These are phyloP conservation scores for Saussurea involucrata DNA, from an alignment of 129 eudicot species.

Conservation along the genomic window DNA sequence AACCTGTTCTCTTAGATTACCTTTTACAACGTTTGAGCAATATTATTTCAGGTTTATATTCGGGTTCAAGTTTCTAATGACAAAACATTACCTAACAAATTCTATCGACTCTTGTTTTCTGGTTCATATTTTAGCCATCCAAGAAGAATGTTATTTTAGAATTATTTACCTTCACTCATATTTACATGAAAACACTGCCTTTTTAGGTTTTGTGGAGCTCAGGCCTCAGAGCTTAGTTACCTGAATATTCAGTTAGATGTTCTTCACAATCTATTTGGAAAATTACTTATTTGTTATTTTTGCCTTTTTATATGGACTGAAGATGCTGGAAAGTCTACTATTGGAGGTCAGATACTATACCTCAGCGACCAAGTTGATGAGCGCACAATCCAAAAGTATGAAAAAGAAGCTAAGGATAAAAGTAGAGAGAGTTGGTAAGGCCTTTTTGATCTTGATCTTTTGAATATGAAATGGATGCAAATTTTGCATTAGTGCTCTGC, in stretches of 20 bases:
- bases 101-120: not conserved
- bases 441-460: not conserved
- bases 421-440: constrained; percentile 91
- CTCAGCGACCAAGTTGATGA: constrained; percentile 98
- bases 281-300: not conserved
- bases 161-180: not conserved
- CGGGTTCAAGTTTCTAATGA: not conserved
- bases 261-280: not conserved
- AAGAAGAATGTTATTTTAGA: not conserved
- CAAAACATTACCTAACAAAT: not conserved
- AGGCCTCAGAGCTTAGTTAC: not conserved
- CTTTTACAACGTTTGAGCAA: not conserved
- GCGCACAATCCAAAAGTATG: constrained; percentile 82
- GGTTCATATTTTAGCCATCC: not conserved
- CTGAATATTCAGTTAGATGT: not conserved
- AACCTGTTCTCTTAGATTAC: not conserved
- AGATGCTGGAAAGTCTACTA: constrained; percentile 98
- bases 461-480: not conserved
- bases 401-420: constrained; percentile 90
- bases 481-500: not conserved
- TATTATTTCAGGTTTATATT: not conserved
- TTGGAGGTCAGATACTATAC: constrained; percentile 80
- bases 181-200: not conserved
- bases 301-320: constrained; percentile 19
- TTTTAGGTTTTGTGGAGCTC: not conserved